Conservation (phyloP, 176 grass and related monocot species). For the Raddia guianensis region DNA sequence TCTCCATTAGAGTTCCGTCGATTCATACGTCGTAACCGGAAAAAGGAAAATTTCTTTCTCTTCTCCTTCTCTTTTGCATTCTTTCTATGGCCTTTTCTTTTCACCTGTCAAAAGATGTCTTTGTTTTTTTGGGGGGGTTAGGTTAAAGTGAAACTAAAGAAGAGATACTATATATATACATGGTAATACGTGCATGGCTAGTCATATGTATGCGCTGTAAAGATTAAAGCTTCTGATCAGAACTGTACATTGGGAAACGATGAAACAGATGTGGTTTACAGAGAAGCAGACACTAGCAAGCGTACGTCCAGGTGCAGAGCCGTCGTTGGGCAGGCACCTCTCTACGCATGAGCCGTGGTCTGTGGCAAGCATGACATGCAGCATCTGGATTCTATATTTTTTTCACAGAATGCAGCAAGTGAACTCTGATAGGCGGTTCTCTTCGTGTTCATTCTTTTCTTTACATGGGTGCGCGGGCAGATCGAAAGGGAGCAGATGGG, state of each 20-base stretch:
- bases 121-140: constrained; percentile 39
- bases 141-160: constrained; percentile 38
- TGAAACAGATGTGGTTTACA: constrained; percentile 38
- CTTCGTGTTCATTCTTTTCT: background rate
- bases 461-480: background rate
- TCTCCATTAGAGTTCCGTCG: background rate
- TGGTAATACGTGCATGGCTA: constrained; percentile 20
- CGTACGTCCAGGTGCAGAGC: constrained; percentile 28
- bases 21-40: background rate
- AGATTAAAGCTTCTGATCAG: constrained; percentile 25
- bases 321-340: background rate
- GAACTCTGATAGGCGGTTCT: background rate
- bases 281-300: constrained; percentile 29
- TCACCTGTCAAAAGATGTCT: constrained; percentile 30
- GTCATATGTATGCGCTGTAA: constrained; percentile 30
- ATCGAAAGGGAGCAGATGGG: constrained; percentile 19
- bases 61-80: constrained; percentile 30
- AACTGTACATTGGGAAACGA: constrained; percentile 50
- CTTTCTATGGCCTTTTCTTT: constrained; percentile 41
- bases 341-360: background rate
- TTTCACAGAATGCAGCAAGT: too few relatives aligned
- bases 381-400: too few relatives aligned
- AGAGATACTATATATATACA: background rate
- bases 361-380: background rate
- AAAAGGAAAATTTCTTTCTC: constrained; percentile 7